Evolutionary conservation across 2,329 filamentous ascomycete genomes (phyloP), one percentile per base, ranked within the genome.

Genomic region (Laburnicola sp.): DNA sequence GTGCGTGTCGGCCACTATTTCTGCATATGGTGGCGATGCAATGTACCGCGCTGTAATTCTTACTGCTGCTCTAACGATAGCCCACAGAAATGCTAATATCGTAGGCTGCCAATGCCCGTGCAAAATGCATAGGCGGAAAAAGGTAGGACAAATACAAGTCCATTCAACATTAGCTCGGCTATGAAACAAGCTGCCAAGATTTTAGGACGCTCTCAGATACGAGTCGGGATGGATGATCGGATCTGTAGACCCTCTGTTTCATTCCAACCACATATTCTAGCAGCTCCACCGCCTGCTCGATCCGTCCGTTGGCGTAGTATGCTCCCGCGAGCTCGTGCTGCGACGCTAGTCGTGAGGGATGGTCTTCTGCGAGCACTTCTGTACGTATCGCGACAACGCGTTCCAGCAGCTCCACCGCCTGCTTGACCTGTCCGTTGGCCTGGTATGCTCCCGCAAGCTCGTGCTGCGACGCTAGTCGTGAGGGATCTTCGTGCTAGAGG

Each of bases 161-260:
- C 16, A 31, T 31, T 31, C 2, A 31, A 31, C 2, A n/a, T 35
- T n/a, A 35, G 32, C 10, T 8, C 3, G 11, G 32, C 32, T 35
- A 35, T n/a, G 32, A 35, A 35, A n/a, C 32, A 35, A n/a, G 6
- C 32, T 35, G 32, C 32, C 32, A 35, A 35, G 32, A 35, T 35
- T n/a, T 40, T 21, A 43, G 40, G 25, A 31, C 25, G 16, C 40
- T 22, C 25, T 27, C 27, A 27, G 40, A 43, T 27, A 43, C 40
- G 23, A 43, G 40, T 31, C 5, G 40, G 25, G 40, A 43, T 7
- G 25, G 40, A 43, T 43, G 40, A 31, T 43, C 40, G 27, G 8
- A 25, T 43, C 25, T 27, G 23, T 27, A 31, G 16, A 31, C n/a
- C 23, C 27, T 25, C 40, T 28, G 22, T 43, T 43, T 31, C 6